phyloP scores from a whole-genome alignment of 306 rosid species.

The Senna tora region DNA sequence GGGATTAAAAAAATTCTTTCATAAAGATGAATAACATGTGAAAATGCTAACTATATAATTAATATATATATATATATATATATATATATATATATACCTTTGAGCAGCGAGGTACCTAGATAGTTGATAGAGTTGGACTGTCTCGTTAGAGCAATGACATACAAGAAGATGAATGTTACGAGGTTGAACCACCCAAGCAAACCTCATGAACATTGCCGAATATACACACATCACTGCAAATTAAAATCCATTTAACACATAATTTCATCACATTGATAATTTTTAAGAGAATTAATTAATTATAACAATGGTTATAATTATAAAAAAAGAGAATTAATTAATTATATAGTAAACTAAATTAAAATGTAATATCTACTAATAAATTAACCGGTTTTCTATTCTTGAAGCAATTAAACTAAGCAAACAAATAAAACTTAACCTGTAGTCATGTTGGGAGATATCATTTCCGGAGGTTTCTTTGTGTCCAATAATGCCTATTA shows the following conservation, averaged over 20 bases:
- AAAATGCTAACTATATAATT: too few species aligned
- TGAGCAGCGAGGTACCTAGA: slow-evolving; percentile 45
- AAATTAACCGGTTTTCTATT: not conserved
- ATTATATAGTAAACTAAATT: not conserved
- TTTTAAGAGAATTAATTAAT: not conserved
- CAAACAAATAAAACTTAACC: slow-evolving; percentile 40
- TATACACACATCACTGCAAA: slow-evolving; percentile 49
- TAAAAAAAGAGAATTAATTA: too few species aligned
- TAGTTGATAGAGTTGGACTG: slow-evolving; percentile 50
- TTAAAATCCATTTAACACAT: too few species aligned
- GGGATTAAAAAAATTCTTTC: too few species aligned
- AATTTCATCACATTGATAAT: too few species aligned
- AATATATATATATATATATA: too few species aligned
- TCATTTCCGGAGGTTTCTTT: slow-evolving; percentile 59
- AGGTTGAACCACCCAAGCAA: slow-evolving; percentile 55
- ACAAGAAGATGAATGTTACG: slow-evolving; percentile 48
- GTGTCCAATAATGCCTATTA: slow-evolving; percentile 60
- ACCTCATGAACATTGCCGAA: slow-evolving; percentile 49
- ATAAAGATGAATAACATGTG: too few species aligned
- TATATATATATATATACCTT: too few species aligned
- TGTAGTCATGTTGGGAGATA: slow-evolving; percentile 61
- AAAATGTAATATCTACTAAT: not conserved
- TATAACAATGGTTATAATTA: too few species aligned
- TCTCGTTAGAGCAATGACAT: slow-evolving; percentile 47
- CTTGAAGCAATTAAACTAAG: not conserved